Conservation (phyloP, 441 rosid species). For the Metrosideros polymorpha region DNA sequence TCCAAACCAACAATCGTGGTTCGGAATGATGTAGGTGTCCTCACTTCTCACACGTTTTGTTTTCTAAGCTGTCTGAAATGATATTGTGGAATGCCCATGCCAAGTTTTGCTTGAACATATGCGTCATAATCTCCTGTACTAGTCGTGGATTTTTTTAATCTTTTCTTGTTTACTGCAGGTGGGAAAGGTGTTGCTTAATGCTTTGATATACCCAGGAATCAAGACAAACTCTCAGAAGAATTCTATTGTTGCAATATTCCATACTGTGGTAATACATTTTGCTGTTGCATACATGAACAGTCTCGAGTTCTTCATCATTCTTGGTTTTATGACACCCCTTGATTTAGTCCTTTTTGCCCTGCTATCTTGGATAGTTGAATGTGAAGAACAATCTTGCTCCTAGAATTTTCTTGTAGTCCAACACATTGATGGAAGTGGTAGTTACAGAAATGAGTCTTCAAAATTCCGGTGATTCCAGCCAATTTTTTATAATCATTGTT, state of each 20-base stretch:
- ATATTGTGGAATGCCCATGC: not conserved
- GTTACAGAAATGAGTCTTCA: not conserved
- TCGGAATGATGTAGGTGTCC: slow-evolving; percentile 70
- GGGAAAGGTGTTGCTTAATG: slow-evolving; percentile 82
- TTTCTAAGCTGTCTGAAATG: not conserved
- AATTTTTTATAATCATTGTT: not conserved
- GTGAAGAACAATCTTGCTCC: not conserved
- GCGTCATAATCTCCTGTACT: not conserved
- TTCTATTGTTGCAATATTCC: slow-evolving; percentile 85
- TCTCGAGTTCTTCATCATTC: not conserved
- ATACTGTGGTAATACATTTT: slow-evolving; percentile 54
- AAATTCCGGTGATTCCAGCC: not conserved
- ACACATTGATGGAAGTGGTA: not conserved
- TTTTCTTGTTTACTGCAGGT: slow-evolving; percentile 32
- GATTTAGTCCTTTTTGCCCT: not conserved
- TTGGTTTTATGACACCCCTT: not conserved
- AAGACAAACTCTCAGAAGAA: slow-evolving; percentile 72
- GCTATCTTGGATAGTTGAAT: not conserved
- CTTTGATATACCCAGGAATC: slow-evolving; percentile 80
- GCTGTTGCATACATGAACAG: not conserved
- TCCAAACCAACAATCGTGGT: slow-evolving; percentile 80
- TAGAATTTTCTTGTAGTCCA: not conserved
- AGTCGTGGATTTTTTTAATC: not conserved
- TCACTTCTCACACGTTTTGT: not conserved
- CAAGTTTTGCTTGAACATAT: not conserved